Evolutionary conservation across 179 eudicot genomes (phyloP).

Genomic region (Actinidia arguta): DNA sequence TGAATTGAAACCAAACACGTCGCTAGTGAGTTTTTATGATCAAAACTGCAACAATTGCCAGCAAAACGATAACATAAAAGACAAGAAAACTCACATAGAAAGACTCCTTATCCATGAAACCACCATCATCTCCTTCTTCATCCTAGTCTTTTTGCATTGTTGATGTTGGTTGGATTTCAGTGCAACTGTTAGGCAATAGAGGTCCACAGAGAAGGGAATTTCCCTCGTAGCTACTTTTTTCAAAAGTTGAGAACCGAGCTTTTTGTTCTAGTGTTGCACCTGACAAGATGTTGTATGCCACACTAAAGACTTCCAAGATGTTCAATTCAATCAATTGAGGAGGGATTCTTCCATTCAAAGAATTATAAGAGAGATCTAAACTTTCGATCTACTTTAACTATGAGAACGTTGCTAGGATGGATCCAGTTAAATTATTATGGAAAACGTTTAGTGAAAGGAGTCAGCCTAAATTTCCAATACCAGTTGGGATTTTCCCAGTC

Average conservation of each 20-base stretch:
- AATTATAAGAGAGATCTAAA: background rate
- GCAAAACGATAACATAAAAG: conserved; percentile 1
- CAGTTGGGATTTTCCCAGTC: conserved; percentile 1
- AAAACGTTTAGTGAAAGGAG: background rate
- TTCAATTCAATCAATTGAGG: background rate
- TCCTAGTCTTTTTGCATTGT: background rate
- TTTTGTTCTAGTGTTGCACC: background rate
- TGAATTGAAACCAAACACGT: conserved; percentile 13
- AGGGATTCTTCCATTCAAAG: background rate
- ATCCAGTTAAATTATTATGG: background rate
- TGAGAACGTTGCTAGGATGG: background rate
- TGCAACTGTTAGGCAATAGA: conserved; percentile 17
- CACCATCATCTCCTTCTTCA: background rate
- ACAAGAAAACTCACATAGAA: conserved; percentile 7
- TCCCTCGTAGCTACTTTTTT: background rate
- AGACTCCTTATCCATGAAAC: background rate
- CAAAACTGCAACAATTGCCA: background rate
- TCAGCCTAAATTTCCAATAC: background rate
- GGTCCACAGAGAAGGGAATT: conserved; percentile 6
- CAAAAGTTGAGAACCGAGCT: conserved; percentile 7
- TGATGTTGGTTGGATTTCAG: background rate
- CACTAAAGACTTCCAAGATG: conserved; percentile 9
- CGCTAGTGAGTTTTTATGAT: conserved; percentile 23
- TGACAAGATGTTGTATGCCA: background rate
- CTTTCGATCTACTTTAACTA: background rate